Evolutionary conservation across 352 stramenopile species (phyloP).

Genomic region (Halophytophthora polymorphica): DNA sequence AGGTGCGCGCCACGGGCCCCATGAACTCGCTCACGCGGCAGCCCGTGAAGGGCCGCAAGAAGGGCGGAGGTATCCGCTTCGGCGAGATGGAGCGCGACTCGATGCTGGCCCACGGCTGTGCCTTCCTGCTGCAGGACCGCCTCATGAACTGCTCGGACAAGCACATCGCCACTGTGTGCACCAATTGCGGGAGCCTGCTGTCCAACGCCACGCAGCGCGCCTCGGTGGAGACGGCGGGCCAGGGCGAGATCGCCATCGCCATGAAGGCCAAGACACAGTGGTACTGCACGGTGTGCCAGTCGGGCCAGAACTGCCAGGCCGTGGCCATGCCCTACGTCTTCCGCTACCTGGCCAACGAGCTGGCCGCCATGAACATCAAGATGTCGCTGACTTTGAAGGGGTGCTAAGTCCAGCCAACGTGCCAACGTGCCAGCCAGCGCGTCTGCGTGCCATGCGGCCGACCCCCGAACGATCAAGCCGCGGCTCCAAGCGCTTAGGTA

Average conservation of each 20-base stretch:
- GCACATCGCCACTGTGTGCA: constrained; percentile 97
- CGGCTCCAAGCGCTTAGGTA: constrained; percentile 8
- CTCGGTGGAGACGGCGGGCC: constrained; percentile 76
- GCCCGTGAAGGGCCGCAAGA: constrained; percentile 99
- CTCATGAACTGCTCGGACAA: constrained; percentile 99
- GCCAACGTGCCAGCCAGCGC: too few species aligned
- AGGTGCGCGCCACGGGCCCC: constrained; percentile 97
- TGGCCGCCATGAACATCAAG: constrained; percentile 99
- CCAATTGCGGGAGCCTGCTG: constrained; percentile 86
- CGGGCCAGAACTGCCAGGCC: constrained; percentile 87
- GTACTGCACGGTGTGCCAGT: constrained; percentile 85
- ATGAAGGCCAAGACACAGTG: constrained; percentile 88
- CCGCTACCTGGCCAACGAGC: constrained; percentile 98
- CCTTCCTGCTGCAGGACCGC: constrained; percentile 96
- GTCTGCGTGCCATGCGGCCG: not conserved
- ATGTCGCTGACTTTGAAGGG: constrained; percentile 91
- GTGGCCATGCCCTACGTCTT: constrained; percentile 99
- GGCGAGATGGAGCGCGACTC: constrained; percentile 99
- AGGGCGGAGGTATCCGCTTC: constrained; percentile 98
- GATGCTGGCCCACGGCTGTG: constrained; percentile 96
- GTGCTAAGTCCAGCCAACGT: constrained; percentile 16
- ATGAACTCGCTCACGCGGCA: constrained; percentile 99
- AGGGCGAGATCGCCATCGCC: constrained; percentile 76
- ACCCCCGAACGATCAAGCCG: not conserved
- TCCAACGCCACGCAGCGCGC: constrained; percentile 85